Percentiles rank a stretch among this genome's conserved stretches.
Evolutionary conservation across 352 stramenopile species (phyloP).

Genomic region (Phytophthora chlamydospora): DNA sequence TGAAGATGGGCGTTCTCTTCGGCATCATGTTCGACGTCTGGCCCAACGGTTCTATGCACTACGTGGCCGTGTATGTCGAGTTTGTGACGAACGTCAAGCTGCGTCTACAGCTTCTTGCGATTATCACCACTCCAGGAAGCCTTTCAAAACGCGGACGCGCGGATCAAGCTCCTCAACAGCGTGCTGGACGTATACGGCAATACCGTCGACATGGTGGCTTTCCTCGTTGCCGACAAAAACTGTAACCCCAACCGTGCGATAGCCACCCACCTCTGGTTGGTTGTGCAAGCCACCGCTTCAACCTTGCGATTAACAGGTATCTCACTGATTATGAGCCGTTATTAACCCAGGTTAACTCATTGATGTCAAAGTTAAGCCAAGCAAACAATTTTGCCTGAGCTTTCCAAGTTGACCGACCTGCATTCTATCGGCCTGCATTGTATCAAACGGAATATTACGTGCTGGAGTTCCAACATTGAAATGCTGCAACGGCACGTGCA

Average conservation of each 20-base stretch:
- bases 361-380: constrained; percentile 5
- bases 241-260: constrained; percentile 5
- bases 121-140: constrained; percentile 8
- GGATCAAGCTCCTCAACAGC: constrained; percentile 4
- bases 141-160: constrained; percentile 10
- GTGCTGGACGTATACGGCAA: constrained; percentile 23
- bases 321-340: neutral
- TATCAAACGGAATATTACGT: constrained; percentile 4
- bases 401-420: neutral
- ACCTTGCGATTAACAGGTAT: neutral
- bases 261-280: neutral
- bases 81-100: neutral
- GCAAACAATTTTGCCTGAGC: constrained; percentile 2
- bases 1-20: too few species aligned
- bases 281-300: neutral
- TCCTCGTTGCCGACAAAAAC: constrained; percentile 7
- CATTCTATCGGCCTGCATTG: constrained; percentile 3
- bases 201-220: constrained; percentile 9
- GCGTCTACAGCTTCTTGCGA: constrained; percentile 1
- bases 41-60: constrained; percentile 8
- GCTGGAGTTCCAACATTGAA: constrained; percentile 9
- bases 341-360: neutral
- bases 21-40: constrained; percentile 11
- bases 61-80: constrained; percentile 1
- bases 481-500: neutral